phyloP scores from a whole-genome alignment of 1,284 basidiomycete species.

The Rhodotorula sp. region DNA sequence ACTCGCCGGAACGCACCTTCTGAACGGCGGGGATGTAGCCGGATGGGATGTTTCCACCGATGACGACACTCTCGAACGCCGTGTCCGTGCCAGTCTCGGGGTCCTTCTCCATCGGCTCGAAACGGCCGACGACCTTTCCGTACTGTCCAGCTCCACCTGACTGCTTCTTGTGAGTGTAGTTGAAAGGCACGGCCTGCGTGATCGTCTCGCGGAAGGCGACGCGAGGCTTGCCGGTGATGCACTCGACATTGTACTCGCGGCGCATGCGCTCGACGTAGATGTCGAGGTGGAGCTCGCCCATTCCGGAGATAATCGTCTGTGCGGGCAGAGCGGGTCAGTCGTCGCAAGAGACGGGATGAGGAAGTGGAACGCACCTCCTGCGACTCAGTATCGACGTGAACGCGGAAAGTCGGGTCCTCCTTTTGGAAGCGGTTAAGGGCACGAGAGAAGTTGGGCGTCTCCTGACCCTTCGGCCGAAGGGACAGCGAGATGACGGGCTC shows the following conservation, averaged over 20 bases:
- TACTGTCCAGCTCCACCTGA: conserved; percentile 96
- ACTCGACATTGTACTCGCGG: conserved; percentile 93
- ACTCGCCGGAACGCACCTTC: conserved; percentile 60
- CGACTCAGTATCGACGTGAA: conserved; percentile 89
- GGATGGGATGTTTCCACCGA: conserved; percentile 88
- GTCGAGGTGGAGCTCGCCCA: conserved; percentile 98
- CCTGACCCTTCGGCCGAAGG: conserved; percentile 85
- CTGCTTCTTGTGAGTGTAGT: conserved; percentile 98
- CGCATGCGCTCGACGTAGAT: conserved; percentile 99
- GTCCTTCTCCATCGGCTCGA: conserved; percentile 86
- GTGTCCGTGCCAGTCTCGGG: conserved; percentile 79
- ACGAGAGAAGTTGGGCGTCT: conserved; percentile 92
- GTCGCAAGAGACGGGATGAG: too few relatives aligned
- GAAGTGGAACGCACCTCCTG: conserved; percentile 67
- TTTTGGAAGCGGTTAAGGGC: conserved; percentile 98
- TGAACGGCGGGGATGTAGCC: conserved; percentile 94
- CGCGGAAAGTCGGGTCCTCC: conserved; percentile 98
- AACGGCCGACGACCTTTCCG: conserved; percentile 84
- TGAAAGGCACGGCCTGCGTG: conserved; percentile 75
- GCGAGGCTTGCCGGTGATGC: conserved; percentile 90
- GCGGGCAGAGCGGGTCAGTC: neutral
- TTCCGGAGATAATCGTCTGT: conserved; percentile 98
- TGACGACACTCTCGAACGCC: conserved; percentile 83
- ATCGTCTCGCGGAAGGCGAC: conserved; percentile 98
- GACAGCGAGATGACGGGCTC: conserved; percentile 97